Percentiles rank a stretch among this genome's conserved stretches.
These are phyloP conservation scores for Ganoderma meredithae DNA, from an alignment of 1,284 basidiomycete genomes.

Conservation along the genomic window DNA sequence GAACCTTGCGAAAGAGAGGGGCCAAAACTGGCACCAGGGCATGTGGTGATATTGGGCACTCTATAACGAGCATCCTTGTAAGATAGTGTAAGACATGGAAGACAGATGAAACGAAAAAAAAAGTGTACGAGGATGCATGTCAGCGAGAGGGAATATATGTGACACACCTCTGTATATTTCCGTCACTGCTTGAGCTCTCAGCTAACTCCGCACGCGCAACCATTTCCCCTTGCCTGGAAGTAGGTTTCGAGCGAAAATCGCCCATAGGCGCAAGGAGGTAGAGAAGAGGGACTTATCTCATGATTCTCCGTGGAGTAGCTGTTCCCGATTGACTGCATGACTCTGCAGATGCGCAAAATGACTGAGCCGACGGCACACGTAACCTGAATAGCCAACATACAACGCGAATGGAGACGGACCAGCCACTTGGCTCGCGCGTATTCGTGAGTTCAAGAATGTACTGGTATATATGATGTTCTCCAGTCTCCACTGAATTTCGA, in stretches of 20 bases:
- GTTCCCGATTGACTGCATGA: too few relatives aligned
- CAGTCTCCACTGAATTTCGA: conserved; percentile 84
- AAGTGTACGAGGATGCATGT: neutral
- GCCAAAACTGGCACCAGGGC: neutral
- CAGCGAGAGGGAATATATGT: neutral
- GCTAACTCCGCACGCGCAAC: conserved; percentile 19
- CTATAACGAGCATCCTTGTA: neutral
- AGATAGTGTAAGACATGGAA: neutral
- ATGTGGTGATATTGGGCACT: neutral
- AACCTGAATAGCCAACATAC: conserved; percentile 10
- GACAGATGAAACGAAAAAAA: neutral
- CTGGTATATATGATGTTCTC: conserved; percentile 94
- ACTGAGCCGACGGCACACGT: conserved; percentile 43
- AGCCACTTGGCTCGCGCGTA: conserved; percentile 75
- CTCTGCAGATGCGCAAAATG: conserved; percentile 70
- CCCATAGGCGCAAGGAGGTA: too few relatives aligned
- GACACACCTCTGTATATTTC: neutral
- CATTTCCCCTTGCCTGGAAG: conserved; percentile 15
- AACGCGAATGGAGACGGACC: conserved; percentile 58
- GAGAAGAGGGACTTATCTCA: too few relatives aligned
- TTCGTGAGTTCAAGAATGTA: conserved; percentile 85
- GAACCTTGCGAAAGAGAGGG: neutral
- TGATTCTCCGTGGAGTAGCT: too few relatives aligned
- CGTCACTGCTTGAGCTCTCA: conserved; percentile 14
- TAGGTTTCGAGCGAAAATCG: too few relatives aligned